A percentile compares a stretch with the other conserved stretches of the same genome.
Evolutionary conservation across 1,284 basidiomycete species (phyloP).

Genomic region (Butyriboletus appendiculatus): DNA sequence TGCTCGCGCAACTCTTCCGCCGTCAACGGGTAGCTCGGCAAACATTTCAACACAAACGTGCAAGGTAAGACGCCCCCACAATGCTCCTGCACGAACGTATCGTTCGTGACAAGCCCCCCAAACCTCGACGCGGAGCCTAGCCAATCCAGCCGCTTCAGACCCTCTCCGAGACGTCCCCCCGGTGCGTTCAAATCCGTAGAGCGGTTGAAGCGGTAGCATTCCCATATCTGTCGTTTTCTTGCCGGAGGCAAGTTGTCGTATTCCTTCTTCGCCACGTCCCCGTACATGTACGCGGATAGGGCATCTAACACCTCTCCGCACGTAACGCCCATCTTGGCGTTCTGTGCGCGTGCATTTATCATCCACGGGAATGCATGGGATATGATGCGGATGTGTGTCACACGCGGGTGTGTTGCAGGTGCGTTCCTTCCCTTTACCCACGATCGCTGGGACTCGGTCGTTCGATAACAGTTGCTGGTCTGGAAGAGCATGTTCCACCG

Average conservation of each 20-base stretch:
- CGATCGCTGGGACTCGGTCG: constrained; percentile 59
- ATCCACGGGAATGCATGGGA: constrained; percentile 60
- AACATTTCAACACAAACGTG: constrained; percentile 59
- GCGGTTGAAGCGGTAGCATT: constrained; percentile 63
- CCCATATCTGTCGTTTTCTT: constrained; percentile 43
- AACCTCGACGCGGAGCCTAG: constrained; percentile 56
- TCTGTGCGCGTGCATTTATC: constrained; percentile 52
- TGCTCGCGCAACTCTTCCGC: constrained; percentile 52
- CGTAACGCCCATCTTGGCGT: constrained; percentile 59
- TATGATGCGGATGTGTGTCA: constrained; percentile 52
- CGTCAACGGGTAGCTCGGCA: constrained; percentile 47
- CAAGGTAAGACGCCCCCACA: constrained; percentile 55
- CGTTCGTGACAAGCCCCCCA: constrained; percentile 56
- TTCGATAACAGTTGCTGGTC: constrained; percentile 60
- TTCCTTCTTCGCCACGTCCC: constrained; percentile 51
- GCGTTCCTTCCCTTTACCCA: constrained; percentile 67
- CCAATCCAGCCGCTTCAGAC: constrained; percentile 65
- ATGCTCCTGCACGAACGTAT: constrained; percentile 43
- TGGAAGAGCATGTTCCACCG: constrained; percentile 77
- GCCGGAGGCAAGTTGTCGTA: constrained; percentile 42
- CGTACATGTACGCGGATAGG: constrained; percentile 51
- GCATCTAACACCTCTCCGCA: constrained; percentile 72
- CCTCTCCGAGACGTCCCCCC: constrained; percentile 61
- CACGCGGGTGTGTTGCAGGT: constrained; percentile 74
- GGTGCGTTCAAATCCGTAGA: constrained; percentile 62